Conservation (phyloP, 2,329 filamentous ascomycete species). For the Ramularia collo-cygni region DNA sequence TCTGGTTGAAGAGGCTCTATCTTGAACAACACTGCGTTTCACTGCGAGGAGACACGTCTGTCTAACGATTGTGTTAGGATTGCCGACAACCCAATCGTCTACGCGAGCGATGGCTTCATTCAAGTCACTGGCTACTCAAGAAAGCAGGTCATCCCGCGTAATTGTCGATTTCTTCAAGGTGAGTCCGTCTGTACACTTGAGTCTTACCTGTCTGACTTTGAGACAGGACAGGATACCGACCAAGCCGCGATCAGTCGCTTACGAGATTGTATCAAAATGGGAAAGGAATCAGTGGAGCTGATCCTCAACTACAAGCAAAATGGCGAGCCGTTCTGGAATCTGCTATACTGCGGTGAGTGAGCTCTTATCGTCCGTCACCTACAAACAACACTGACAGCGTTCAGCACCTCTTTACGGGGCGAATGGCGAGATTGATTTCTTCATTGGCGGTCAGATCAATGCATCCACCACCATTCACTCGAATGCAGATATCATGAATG, state of each 20-base stretch:
- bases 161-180: conserved; percentile 46
- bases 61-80: conserved; percentile 15
- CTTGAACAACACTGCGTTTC: no score
- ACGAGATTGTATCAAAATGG: conserved; percentile 35
- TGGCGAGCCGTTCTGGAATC: conserved; percentile 51
- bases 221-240: conserved; percentile 37
- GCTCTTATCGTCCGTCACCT: neutral
- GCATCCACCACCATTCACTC: conserved; percentile 49
- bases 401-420: conserved; percentile 43
- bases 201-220: no score
- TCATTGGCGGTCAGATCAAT: conserved; percentile 53
- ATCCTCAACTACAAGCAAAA: conserved; percentile 47
- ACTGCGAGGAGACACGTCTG: no score
- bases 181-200: no score
- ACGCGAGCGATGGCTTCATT: conserved; percentile 47
- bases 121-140: conserved; percentile 46
- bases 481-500: conserved; percentile 45
- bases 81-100: conserved; percentile 46
- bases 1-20: no score
- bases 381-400: neutral
- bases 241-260: conserved; percentile 37
- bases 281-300: conserved; percentile 44
- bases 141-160: conserved; percentile 43
- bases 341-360: conserved; percentile 38
- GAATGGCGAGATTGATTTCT: conserved; percentile 45